These are phyloP conservation scores for Ligustrum vulgare DNA, from an alignment of 257 asterid genomes.

Conservation along the genomic window DNA sequence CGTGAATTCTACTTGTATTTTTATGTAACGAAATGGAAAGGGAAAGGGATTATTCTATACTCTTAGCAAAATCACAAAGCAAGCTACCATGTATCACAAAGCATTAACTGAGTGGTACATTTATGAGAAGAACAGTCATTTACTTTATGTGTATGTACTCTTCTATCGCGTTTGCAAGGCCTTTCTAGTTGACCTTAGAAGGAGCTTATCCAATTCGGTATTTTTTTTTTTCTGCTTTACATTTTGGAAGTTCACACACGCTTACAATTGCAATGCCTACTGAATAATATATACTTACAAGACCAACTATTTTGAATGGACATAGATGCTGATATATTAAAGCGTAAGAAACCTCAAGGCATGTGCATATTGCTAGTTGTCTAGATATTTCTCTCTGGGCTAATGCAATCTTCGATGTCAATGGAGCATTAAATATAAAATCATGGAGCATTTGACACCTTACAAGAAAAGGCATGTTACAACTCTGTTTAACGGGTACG, in stretches of 20 bases:
- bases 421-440: background rate
- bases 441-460: background rate
- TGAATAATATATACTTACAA: background rate
- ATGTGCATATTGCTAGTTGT: background rate
- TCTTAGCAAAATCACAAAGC: background rate
- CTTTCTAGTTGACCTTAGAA: background rate
- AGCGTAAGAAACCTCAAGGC: background rate
- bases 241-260: background rate
- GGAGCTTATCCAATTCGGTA: background rate
- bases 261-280: background rate
- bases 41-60: background rate
- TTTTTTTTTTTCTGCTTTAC: background rate
- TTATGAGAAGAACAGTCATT: background rate
- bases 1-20: background rate
- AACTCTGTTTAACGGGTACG: background rate
- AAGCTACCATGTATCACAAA: background rate
- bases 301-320: background rate
- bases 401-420: background rate
- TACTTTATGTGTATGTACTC: background rate
- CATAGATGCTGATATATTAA: background rate
- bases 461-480: background rate
- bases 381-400: background rate
- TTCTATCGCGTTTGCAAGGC: background rate
- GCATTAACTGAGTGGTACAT: background rate
- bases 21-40: background rate